Percentiles rank a stretch among this genome's conserved stretches.
These are phyloP conservation scores for Pterulicium gracile DNA, from an alignment of 1,284 basidiomycete genomes.

Conservation along the genomic window DNA sequence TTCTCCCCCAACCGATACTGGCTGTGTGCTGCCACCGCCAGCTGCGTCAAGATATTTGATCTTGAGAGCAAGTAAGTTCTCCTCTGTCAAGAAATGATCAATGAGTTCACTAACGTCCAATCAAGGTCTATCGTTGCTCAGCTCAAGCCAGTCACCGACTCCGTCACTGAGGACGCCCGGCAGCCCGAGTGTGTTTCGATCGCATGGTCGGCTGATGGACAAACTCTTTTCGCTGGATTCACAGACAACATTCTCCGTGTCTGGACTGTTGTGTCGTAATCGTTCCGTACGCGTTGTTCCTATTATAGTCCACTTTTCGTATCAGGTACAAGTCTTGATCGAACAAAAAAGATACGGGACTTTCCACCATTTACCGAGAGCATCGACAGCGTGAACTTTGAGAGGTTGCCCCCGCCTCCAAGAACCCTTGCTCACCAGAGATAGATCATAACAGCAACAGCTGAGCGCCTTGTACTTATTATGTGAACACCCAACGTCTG, in stretches of 20 bases:
- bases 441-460: too few species aligned
- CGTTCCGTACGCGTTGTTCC: neutral
- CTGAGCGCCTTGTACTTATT: too few species aligned
- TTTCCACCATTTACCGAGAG: too few species aligned
- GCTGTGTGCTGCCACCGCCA: slow-evolving; percentile 97
- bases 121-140: slow-evolving; percentile 94
- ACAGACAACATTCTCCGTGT: slow-evolving; percentile 87
- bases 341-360: too few species aligned
- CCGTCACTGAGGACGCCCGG: slow-evolving; percentile 68
- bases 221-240: slow-evolving; percentile 95
- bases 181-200: slow-evolving; percentile 96
- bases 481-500: too few species aligned
- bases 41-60: slow-evolving; percentile 99
- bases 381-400: too few species aligned
- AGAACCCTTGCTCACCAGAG: too few species aligned
- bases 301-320: too few species aligned
- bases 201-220: slow-evolving; percentile 97
- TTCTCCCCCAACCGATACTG: slow-evolving; percentile 99
- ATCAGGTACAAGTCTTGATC: too few species aligned
- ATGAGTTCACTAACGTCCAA: slow-evolving; percentile 5
- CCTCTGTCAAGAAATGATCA: slow-evolving; percentile 12
- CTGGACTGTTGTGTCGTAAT: slow-evolving; percentile 57
- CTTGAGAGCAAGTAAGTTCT: slow-evolving; percentile 87
- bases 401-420: too few species aligned
- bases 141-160: slow-evolving; percentile 88